A percentile compares a stretch with the other conserved stretches of the same genome.
Evolutionary conservation across 805 yeast species (phyloP).

Genomic region (Kuraishia piskuri): DNA sequence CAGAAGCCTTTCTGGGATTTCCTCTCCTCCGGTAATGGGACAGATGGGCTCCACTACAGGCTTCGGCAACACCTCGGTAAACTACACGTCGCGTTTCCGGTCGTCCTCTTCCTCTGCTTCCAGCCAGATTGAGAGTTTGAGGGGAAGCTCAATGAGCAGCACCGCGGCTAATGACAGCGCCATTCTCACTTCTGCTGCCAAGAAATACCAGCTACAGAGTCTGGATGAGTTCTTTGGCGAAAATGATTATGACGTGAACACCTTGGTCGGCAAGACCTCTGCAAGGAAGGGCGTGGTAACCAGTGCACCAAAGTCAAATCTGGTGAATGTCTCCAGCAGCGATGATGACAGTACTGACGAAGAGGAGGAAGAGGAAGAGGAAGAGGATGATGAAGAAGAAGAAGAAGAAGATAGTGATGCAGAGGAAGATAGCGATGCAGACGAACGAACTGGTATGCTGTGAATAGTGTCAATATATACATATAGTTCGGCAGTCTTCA

Average conservation of each 20-base stretch:
- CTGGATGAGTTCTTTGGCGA: constrained; percentile 79
- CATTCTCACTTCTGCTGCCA: constrained; percentile 14
- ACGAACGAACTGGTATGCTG: constrained; percentile 4
- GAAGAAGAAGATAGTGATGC: constrained; percentile 24
- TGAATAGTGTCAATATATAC: background rate
- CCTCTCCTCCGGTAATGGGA: background rate
- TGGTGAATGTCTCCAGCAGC: background rate
- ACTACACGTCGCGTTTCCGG: background rate
- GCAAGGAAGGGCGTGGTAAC: background rate
- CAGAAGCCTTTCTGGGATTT: background rate
- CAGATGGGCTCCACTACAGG: background rate
- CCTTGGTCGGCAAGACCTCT: constrained; percentile 7
- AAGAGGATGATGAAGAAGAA: constrained; percentile 21
- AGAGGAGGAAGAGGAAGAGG: constrained; percentile 21
- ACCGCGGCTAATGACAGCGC: background rate
- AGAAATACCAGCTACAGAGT: constrained; percentile 58
- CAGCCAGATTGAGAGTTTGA: background rate
- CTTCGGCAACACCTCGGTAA: background rate
- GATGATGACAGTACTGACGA: constrained; percentile 18
- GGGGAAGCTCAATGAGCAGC: background rate
- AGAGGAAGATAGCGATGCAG: constrained; percentile 18
- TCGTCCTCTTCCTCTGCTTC: background rate
- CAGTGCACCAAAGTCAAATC: background rate
- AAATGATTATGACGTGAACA: constrained; percentile 11
- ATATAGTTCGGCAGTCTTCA: too few relatives aligned